Evolutionary conservation across 73 alveolate genomes (phyloP).

Genomic region (Paraurostyla sp.): DNA sequence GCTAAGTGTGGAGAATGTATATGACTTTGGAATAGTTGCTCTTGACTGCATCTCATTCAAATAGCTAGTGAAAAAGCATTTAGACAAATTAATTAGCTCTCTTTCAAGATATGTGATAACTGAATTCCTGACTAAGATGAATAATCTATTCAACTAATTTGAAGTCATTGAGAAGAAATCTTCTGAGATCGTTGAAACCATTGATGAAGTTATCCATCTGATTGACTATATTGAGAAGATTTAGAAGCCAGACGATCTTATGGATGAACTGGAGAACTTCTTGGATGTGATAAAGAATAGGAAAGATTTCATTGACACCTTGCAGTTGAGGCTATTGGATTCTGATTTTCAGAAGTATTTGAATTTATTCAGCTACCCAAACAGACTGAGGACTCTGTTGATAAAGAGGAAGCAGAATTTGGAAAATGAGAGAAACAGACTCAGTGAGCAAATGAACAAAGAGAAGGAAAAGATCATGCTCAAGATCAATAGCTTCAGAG

Average conservation of each 20-base stretch:
- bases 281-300: conserved; percentile 62
- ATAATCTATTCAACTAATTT: conserved; percentile 46
- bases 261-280: conserved; percentile 69
- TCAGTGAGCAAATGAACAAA: conserved; percentile 68
- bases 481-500: conserved; percentile 46
- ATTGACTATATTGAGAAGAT: conserved; percentile 75
- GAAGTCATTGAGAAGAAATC: conserved; percentile 64
- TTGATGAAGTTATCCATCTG: conserved; percentile 73
- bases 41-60: conserved; percentile 50
- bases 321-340: conserved; percentile 41
- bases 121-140: conserved; percentile 63
- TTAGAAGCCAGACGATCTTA: conserved; percentile 67
- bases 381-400: conserved; percentile 30
- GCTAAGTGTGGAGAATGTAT: conserved; percentile 22
- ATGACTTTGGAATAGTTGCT: conserved; percentile 72
- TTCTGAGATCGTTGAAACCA: conserved; percentile 37
- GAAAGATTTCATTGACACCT: conserved; percentile 75
- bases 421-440: conserved; percentile 69
- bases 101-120: conserved; percentile 51
- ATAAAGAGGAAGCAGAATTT: conserved; percentile 36
- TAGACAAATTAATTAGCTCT: conserved; percentile 50
- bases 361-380: conserved; percentile 69
- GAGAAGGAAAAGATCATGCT: conserved; percentile 60
- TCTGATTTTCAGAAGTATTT: conserved; percentile 53
- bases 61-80: conserved; percentile 48